A percentile compares a stretch with the other conserved stretches of the same genome.
These are phyloP conservation scores for Rutstroemia sp. DNA, from an alignment of 2,329 filamentous ascomycete genomes.

Conservation along the genomic window DNA sequence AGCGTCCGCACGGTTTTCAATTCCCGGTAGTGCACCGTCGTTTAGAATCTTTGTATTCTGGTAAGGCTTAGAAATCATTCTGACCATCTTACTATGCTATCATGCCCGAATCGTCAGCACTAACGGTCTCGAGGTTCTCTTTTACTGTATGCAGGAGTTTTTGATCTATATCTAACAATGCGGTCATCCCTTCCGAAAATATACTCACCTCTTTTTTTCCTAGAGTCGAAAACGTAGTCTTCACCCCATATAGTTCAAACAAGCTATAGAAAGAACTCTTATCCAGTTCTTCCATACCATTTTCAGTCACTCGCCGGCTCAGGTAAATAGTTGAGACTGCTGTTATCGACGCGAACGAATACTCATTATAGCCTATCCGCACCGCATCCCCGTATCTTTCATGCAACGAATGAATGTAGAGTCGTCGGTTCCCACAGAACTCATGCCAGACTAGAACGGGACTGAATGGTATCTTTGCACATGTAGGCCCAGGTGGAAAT, in stretches of 20 bases:
- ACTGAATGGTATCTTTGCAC: slow-evolving; percentile 15
- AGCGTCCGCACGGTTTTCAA: slow-evolving; percentile 46
- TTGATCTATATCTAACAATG: background rate
- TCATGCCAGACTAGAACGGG: slow-evolving; percentile 35
- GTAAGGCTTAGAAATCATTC: slow-evolving; percentile 59
- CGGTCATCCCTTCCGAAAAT: background rate
- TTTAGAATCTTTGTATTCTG: slow-evolving; percentile 61
- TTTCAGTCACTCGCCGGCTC: slow-evolving; percentile 34
- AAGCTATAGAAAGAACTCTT: slow-evolving; percentile 59
- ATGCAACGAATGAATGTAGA: slow-evolving; percentile 50
- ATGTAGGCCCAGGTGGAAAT: slow-evolving; percentile 21
- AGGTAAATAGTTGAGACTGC: slow-evolving; percentile 58
- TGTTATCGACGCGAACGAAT: slow-evolving; percentile 48
- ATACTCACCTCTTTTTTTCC: slow-evolving; percentile 20
- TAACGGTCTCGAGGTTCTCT: background rate
- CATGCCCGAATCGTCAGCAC: slow-evolving; percentile 38
- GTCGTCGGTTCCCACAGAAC: slow-evolving; percentile 43
- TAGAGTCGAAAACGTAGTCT: slow-evolving; percentile 34
- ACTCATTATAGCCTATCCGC: slow-evolving; percentile 50
- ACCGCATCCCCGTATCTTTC: slow-evolving; percentile 48
- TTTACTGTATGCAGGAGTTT: background rate
- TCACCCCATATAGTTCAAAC: slow-evolving; percentile 43
- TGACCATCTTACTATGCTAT: slow-evolving; percentile 56
- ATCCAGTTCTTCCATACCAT: slow-evolving; percentile 30
- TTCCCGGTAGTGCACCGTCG: slow-evolving; percentile 45